Percentiles rank a stretch among this genome's conserved stretches.
Evolutionary conservation across 2,329 filamentous ascomycete species (phyloP).

Genomic region (Ascochyta lentis): DNA sequence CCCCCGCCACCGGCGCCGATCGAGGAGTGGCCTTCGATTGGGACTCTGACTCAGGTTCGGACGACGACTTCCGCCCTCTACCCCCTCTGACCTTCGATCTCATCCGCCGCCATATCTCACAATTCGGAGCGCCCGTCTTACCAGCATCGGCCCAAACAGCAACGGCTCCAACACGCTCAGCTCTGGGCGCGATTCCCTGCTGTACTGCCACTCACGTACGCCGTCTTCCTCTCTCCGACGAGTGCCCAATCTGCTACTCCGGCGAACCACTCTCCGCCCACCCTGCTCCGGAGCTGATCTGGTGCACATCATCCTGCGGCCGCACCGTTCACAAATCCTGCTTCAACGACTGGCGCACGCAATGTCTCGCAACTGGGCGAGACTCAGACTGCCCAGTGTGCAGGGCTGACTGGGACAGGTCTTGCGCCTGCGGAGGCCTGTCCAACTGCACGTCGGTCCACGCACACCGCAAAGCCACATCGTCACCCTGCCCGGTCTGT

Average conservation of each 20-base stretch:
- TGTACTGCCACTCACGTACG: constrained; percentile 23
- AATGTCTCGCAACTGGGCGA: not conserved
- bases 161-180: not conserved
- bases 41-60: no score
- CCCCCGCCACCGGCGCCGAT: no score
- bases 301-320: constrained; percentile 28
- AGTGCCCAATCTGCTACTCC: constrained; percentile 32
- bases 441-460: constrained; percentile 2
- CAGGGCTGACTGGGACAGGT: constrained; percentile 18
- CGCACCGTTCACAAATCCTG: constrained; percentile 22
- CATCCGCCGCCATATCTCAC: no score
- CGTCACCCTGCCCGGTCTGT: constrained; percentile 15
- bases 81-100: no score
- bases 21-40: no score
- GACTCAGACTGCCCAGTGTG: constrained; percentile 20
- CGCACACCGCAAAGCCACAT: not conserved
- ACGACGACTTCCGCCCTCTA: no score
- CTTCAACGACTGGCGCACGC: constrained; percentile 20
- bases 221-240: constrained; percentile 21
- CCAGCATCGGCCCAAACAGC: no score
- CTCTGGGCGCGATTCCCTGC: not conserved
- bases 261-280: constrained; percentile 8
- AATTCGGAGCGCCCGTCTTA: no score
- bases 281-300: constrained; percentile 15
- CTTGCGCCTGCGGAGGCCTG: constrained; percentile 10